These are phyloP conservation scores for Leccinellum luteum DNA, from an alignment of 768 basidiomycete genomes.

Conservation along the genomic window DNA sequence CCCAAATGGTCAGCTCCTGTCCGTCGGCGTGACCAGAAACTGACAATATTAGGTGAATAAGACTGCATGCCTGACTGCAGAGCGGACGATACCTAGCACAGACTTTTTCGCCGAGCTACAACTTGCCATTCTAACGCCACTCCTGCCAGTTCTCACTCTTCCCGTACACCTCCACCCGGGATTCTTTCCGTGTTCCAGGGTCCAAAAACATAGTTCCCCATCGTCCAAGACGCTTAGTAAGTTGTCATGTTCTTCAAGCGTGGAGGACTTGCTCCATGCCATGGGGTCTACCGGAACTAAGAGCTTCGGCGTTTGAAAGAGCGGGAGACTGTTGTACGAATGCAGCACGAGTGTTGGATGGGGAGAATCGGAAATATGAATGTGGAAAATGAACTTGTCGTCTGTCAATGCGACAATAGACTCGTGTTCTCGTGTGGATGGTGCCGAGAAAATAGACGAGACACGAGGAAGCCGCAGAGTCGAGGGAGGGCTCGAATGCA, in stretches of 20 bases:
- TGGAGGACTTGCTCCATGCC: slow-evolving; percentile 62
- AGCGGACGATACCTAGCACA: slow-evolving; percentile 61
- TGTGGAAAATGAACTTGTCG: slow-evolving; percentile 57
- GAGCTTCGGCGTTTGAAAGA: slow-evolving; percentile 43
- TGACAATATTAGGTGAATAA: slow-evolving; percentile 27
- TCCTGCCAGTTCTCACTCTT: slow-evolving; percentile 67
- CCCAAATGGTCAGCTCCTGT: slow-evolving; percentile 92
- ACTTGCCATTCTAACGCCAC: slow-evolving; percentile 62
- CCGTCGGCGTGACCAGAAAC: slow-evolving; percentile 61
- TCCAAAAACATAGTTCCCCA: slow-evolving; percentile 89
- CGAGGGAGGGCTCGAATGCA: slow-evolving; percentile 49
- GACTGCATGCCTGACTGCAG: not conserved
- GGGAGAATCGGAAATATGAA: slow-evolving; percentile 41
- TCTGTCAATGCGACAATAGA: slow-evolving; percentile 65
- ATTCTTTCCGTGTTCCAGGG: slow-evolving; percentile 44
- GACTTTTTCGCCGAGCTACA: slow-evolving; percentile 94
- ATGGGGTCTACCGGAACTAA: slow-evolving; percentile 85
- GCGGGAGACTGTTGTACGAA: slow-evolving; percentile 52
- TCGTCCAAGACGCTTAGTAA: slow-evolving; percentile 72
- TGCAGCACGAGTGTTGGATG: slow-evolving; percentile 42
- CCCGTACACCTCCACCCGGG: slow-evolving; percentile 67
- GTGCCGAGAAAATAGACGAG: slow-evolving; percentile 63
- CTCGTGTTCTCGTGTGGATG: slow-evolving; percentile 49
- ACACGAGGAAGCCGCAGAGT: slow-evolving; percentile 48
- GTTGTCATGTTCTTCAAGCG: slow-evolving; percentile 61